Conservation (phyloP, 352 stramenopile species). For the Achlya hypogyna region DNA sequence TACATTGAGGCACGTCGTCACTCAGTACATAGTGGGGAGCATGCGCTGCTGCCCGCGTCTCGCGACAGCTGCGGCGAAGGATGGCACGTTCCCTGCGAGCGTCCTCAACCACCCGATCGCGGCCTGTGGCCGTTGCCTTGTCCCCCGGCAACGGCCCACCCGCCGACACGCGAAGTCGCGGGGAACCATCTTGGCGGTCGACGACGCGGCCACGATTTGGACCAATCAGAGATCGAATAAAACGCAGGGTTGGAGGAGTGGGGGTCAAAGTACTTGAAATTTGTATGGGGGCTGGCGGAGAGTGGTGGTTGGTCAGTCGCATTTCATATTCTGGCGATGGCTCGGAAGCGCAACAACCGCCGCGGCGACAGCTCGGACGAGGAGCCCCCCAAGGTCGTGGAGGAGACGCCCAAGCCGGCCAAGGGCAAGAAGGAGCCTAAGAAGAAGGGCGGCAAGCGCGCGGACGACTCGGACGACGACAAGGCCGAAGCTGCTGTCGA, state of each 20-base stretch:
- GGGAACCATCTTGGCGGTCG: neutral
- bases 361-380: conserved; percentile 19
- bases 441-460: conserved; percentile 58
- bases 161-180: neutral
- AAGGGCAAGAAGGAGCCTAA: conserved; percentile 32
- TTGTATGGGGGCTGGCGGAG: neutral
- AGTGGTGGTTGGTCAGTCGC: neutral
- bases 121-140: neutral
- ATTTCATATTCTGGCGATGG: conserved; percentile 11
- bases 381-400: conserved; percentile 1
- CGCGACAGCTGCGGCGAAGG: too few species aligned
- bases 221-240: neutral
- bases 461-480: conserved; percentile 60
- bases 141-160: too few species aligned
- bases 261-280: neutral
- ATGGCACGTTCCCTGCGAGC: too few species aligned
- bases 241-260: neutral
- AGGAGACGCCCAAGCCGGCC: neutral
- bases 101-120: too few species aligned
- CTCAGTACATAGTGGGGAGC: neutral
- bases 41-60: too few species aligned
- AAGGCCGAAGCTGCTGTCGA: conserved; percentile 23
- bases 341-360: conserved; percentile 19
- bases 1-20: neutral
- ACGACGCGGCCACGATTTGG: too few species aligned